phyloP scores from a whole-genome alignment of 768 basidiomycete genomes.

The Dioszegia hungarica region DNA sequence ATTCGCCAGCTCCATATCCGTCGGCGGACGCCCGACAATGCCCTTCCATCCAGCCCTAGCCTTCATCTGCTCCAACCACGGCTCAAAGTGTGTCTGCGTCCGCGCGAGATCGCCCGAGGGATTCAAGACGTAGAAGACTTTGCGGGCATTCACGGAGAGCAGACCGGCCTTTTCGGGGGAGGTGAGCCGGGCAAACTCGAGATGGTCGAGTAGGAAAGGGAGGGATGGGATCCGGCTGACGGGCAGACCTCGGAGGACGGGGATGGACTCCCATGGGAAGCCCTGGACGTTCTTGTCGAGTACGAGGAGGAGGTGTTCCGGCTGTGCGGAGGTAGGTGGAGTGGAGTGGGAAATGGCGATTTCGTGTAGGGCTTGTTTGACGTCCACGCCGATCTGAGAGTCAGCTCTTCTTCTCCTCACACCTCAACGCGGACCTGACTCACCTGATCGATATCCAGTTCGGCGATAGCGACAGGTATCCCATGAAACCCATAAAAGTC shows the following conservation, averaged over 20 bases:
- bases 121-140: conserved; percentile 79
- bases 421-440: conserved; percentile 9
- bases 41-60: conserved; percentile 72
- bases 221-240: conserved; percentile 89
- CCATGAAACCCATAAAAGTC: conserved; percentile 94
- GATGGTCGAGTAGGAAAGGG: conserved; percentile 78
- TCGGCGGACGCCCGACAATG: conserved; percentile 66
- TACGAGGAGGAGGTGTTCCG: conserved; percentile 73
- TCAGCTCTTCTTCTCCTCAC: not conserved
- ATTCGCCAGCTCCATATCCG: conserved; percentile 73
- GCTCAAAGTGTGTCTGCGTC: conserved; percentile 74
- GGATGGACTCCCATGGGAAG: conserved; percentile 94
- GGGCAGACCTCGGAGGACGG: conserved; percentile 72
- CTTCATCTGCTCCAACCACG: conserved; percentile 72
- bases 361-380: conserved; percentile 72
- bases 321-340: conserved; percentile 52
- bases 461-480: conserved; percentile 76
- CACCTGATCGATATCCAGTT: conserved; percentile 88
- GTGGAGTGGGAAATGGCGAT: conserved; percentile 48
- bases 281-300: conserved; percentile 84
- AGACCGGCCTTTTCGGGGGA: conserved; percentile 5
- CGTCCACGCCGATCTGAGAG: conserved; percentile 62
- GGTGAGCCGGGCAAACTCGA: conserved; percentile 58
- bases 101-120: conserved; percentile 82
- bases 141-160: conserved; percentile 58